Evolutionary conservation across 208 protist species (phyloP), one percentile per base, ranked within the genome.

Genomic region (Acanthamoeba lugdunensis): DNA sequence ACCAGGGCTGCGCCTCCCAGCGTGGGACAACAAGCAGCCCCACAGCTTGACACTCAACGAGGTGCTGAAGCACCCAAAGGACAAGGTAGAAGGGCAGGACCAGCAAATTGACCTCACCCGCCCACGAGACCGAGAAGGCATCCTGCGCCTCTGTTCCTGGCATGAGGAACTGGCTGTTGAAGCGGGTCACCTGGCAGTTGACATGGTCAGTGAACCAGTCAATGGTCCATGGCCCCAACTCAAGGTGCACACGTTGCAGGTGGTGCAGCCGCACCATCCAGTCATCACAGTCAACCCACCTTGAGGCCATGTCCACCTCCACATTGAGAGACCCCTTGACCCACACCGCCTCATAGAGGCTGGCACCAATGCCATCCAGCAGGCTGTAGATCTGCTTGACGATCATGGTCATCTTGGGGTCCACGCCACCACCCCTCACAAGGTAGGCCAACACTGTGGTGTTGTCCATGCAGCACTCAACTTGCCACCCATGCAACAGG

Each of bases 381-480:
- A 81, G 41, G 1, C 0, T 0, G 41, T 81, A 14, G 5, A 81
- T 30, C 73, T 54, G 4, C 41, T 28, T 18, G 3, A 52, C 73
- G 4, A 81, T 23, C 0, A 30, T 0, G 0, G 14, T 81, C 73
- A 81, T 81, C 41, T 25, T 16, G 0, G 0, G 28, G 28, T 56
- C 65, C 33, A 5, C 41, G 0, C 41, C 41, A 48, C 41, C 41
- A 48, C 41, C 2, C 0, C 9, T 48, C 41, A 52, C 73, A 2
- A 81, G 73, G 33, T 25, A 81, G 0, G 33, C 73, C 37, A 81
- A 13, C 6, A 37, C 73, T 2, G 16, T 52, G 6, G 16, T 81
- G 73, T 81, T 81, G 73, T 81, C 73, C 37, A 33, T 81, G 30
- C 33, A 9, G 37, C 73, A 81, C 73, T 81, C 73, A 37, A 81